Evolutionary conservation across 176 grass and related monocot species (phyloP).

Genomic region (Bromus sterilis): DNA sequence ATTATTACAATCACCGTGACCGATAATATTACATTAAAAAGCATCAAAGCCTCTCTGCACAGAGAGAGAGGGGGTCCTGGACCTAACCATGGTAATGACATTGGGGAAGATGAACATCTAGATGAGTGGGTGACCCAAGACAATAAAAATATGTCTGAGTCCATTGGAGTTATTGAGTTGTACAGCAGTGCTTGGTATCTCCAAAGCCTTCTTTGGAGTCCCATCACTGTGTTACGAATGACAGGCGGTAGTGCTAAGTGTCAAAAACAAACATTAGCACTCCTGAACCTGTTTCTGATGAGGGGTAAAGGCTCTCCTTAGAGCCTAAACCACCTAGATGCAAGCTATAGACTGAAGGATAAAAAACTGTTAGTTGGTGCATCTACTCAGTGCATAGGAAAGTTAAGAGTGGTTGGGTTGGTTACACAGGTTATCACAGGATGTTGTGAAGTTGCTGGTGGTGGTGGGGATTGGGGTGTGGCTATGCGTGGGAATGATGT

Average conservation of each 20-base stretch:
- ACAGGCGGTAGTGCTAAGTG: conserved; percentile 65
- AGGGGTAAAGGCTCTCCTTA: conserved; percentile 72
- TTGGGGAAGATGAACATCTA: conserved; percentile 48
- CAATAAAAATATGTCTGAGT: conserved; percentile 81
- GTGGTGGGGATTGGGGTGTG: not conserved
- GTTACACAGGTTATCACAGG: conserved; percentile 42
- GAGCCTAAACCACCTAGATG: conserved; percentile 72
- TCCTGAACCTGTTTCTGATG: conserved; percentile 69
- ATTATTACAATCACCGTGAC: conserved; percentile 86
- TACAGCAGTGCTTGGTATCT: conserved; percentile 34
- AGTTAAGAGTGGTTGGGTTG: conserved; percentile 26
- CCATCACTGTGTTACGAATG: conserved; percentile 51
- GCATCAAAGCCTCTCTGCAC: conserved; percentile 30
- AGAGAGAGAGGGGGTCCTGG: conserved; percentile 20
- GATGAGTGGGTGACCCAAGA: conserved; percentile 67
- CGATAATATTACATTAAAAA: conserved; percentile 63
- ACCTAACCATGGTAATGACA: conserved; percentile 87
- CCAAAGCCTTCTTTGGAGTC: conserved; percentile 85
- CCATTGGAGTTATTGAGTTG: conserved; percentile 38
- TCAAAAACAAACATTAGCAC: conserved; percentile 90
- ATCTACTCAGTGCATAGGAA: conserved; percentile 42
- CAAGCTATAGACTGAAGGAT: conserved; percentile 52
- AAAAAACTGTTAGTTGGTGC: conserved; percentile 47
- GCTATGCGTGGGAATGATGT: conserved; percentile 15
- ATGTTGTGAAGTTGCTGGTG: conserved; percentile 34